A percentile compares a stretch with the other conserved stretches of the same genome.
These are phyloP conservation scores for Penicillium sp. DNA, from an alignment of 2,329 filamentous ascomycete genomes.

Conservation along the genomic window DNA sequence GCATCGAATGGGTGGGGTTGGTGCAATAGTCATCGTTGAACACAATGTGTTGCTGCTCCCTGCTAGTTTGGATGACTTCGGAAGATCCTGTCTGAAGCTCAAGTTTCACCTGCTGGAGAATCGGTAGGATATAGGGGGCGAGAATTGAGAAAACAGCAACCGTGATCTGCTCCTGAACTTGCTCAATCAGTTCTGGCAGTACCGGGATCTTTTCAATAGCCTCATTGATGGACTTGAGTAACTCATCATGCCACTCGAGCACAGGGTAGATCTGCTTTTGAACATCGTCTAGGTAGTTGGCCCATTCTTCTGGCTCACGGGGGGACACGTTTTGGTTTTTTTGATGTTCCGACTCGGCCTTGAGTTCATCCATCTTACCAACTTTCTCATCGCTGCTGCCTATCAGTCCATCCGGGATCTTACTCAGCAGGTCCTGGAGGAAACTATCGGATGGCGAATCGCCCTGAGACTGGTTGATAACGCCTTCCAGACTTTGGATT, in stretches of 20 bases:
- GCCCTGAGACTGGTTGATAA: constrained; percentile 67
- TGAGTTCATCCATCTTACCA: constrained; percentile 77
- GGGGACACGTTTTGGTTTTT: constrained; percentile 77
- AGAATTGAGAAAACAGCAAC: constrained; percentile 91
- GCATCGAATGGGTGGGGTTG: constrained; percentile 92
- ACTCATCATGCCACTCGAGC: constrained; percentile 86
- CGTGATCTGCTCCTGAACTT: constrained; percentile 84
- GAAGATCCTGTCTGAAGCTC: constrained; percentile 85
- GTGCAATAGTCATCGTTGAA: constrained; percentile 77
- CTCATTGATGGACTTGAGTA: constrained; percentile 78
- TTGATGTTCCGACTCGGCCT: constrained; percentile 73
- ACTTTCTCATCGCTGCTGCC: constrained; percentile 69
- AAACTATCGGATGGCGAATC: constrained; percentile 71
- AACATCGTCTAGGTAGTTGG: constrained; percentile 73
- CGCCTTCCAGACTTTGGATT: constrained; percentile 84
- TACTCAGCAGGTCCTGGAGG: constrained; percentile 77
- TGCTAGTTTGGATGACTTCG: constrained; percentile 84
- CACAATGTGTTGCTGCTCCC: constrained; percentile 82
- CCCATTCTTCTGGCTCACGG: constrained; percentile 82
- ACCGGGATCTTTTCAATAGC: constrained; percentile 86
- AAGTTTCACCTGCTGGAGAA: constrained; percentile 83
- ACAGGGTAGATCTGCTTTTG: constrained; percentile 84
- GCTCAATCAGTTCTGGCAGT: constrained; percentile 81
- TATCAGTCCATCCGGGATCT: constrained; percentile 80
- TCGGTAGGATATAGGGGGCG: constrained; percentile 83